Conservation (phyloP, 331 rosid species). For the Cucumis variabilis region DNA sequence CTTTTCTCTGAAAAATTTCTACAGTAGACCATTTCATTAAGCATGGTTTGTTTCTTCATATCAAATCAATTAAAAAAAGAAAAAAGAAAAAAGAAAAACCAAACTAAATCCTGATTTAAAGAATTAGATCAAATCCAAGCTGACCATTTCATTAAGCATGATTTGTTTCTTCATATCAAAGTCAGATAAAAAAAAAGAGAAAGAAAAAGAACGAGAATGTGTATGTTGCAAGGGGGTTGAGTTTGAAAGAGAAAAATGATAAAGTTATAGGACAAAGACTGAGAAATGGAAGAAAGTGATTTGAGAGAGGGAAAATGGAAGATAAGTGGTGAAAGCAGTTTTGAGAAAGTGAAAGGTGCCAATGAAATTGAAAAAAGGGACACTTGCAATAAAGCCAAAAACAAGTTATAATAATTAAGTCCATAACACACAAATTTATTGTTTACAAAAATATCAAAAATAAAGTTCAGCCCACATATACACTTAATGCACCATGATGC, state of each 20-base stretch:
- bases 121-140: neutral
- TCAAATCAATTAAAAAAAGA: too few species aligned
- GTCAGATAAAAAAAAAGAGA: neutral
- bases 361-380: too few species aligned
- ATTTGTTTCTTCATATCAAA: neutral
- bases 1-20: neutral
- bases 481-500: too few species aligned
- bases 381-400: too few species aligned
- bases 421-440: too few species aligned
- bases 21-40: neutral
- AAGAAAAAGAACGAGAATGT: neutral
- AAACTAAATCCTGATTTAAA: neutral
- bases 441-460: too few species aligned
- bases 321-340: neutral
- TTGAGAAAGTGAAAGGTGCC: conserved; percentile 1
- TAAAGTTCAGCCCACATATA: too few species aligned
- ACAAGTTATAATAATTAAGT: too few species aligned
- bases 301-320: neutral
- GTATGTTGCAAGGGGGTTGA: neutral
- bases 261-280: neutral
- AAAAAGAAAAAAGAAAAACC: neutral
- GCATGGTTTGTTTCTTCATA: neutral
- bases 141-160: neutral
- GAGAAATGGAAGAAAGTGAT: conserved; percentile 29
- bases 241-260: conserved; percentile 3